Conservation (phyloP, 768 basidiomycete species). For the Suillus cothurnatus region DNA sequence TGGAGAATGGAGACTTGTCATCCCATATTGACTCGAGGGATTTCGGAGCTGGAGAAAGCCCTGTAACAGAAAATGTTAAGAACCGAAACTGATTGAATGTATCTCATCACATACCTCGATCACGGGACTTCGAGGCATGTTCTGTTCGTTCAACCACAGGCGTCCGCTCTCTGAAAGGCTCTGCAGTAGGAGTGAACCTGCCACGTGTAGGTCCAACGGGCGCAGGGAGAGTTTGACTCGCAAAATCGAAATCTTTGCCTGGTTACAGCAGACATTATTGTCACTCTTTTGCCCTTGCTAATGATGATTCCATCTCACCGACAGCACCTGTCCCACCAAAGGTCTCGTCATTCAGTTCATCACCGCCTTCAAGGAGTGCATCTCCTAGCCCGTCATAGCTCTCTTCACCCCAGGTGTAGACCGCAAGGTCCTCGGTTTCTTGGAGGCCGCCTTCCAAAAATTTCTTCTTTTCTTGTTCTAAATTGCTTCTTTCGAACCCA, state of each 20-base stretch:
- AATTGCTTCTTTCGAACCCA: conserved; percentile 62
- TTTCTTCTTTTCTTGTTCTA: conserved; percentile 65
- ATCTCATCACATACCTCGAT: conserved; percentile 29
- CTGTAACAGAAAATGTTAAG: conserved; percentile 20
- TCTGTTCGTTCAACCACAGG: conserved; percentile 29
- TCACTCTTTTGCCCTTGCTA: conserved; percentile 9
- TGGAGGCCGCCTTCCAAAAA: conserved; percentile 51
- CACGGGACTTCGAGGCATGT: conserved; percentile 21
- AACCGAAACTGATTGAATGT: conserved; percentile 13
- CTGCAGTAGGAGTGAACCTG: conserved; percentile 23
- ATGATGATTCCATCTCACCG: conserved; percentile 53
- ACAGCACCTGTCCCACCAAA: conserved; percentile 76
- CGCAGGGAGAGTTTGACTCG: conserved; percentile 43
- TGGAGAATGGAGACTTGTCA: conserved; percentile 75
- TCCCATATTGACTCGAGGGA: conserved; percentile 82
- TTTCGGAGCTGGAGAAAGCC: conserved; percentile 38
- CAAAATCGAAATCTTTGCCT: conserved; percentile 95
- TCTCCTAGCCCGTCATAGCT: conserved; percentile 90
- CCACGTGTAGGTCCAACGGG: conserved; percentile 17
- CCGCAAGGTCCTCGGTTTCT: conserved; percentile 80
- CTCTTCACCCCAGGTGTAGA: conserved; percentile 92
- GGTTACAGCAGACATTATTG: conserved; percentile 16
- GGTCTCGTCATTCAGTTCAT: conserved; percentile 96
- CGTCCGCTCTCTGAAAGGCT: conserved; percentile 27
- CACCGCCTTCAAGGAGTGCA: conserved; percentile 83